Base-by-base conservation (phyloP, 2,329 filamentous ascomycete genomes). In the Nemania abortiva region DNA sequence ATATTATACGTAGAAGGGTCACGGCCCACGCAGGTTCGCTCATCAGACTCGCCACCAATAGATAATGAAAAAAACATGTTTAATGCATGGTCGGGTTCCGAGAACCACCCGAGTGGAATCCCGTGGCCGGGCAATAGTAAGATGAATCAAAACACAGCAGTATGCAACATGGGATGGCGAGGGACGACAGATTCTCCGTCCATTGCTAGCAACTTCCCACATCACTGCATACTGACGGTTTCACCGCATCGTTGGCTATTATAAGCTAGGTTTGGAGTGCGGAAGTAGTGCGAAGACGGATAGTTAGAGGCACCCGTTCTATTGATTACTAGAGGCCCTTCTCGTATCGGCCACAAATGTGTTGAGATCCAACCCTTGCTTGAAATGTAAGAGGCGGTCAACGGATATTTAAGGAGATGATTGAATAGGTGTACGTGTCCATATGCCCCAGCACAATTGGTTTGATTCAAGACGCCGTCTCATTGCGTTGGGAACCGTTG, bases 61-160 rank as follows among this genome's bases (percentile, higher is more conserved):
- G 61, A 71, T 71, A 71, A 67, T 69, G 60, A 67, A 65, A 67
- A 65, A 65, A 54, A 27, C 24, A 65, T 47, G 54, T 39, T 65
- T 63, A 55, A 69, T 65, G 60, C 52, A 61, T 57, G 47, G 34
- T 34, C 29, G 15, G n/a, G 53, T 50, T 55, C 47, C 55, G 29
- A 53, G 54, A 13, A 31, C 13, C 20, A 53, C 13, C 22, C 18
- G 34, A 37, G 39, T 22, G 50, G 55, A 54, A 37, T 27, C 27
- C 37, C 11, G 42, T 53, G 45, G 24, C 53, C 57, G 24, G 52
- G 27, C 29, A 7, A 59, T n/a, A 24, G 22, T 11, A 31, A 54
- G 22, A 54, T 61, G 53, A 53, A 22, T 24, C 24, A 42, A 50
- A 42, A 56, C 55, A 55, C 13, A 24, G 11, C 15, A 55, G 60